phyloP scores from a whole-genome alignment of 2,329 filamentous ascomycete genomes.

The Epichloe brachyelytri region DNA sequence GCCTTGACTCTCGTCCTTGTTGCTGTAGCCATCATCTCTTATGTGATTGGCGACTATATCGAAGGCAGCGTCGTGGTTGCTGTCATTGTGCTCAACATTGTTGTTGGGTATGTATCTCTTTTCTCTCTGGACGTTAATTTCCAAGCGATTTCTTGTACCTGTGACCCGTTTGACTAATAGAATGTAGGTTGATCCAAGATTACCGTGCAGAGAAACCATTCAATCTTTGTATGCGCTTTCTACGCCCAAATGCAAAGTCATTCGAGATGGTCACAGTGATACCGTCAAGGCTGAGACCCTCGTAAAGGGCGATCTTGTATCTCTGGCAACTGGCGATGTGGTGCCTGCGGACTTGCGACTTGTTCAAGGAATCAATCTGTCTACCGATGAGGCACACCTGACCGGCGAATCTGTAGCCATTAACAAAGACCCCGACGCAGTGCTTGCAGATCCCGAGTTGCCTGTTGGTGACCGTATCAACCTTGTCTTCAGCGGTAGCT shows the following conservation, averaged over 20 bases:
- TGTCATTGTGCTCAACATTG: conserved; percentile 54
- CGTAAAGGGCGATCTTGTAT: conserved; percentile 54
- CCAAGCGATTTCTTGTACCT: neutral
- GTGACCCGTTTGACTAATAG: neutral
- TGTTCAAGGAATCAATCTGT: conserved; percentile 56
- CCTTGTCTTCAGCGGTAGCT: conserved; percentile 58
- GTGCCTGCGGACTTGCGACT: conserved; percentile 57
- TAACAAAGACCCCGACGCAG: conserved; percentile 46
- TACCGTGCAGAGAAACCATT: conserved; percentile 48
- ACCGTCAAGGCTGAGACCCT: conserved; percentile 42
- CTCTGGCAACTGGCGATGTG: conserved; percentile 51
- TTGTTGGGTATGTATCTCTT: conserved; percentile 40
- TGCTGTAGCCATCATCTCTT: conserved; percentile 59
- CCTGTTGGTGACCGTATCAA: conserved; percentile 58
- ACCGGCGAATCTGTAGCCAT: conserved; percentile 63
- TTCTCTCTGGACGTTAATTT: neutral
- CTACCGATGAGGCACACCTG: conserved; percentile 62
- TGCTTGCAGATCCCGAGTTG: conserved; percentile 39
- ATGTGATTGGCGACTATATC: conserved; percentile 51
- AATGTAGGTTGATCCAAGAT: conserved; percentile 41
- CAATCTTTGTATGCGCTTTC: conserved; percentile 46
- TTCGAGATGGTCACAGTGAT: conserved; percentile 38
- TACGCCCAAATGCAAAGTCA: conserved; percentile 45
- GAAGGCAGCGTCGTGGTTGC: conserved; percentile 51
- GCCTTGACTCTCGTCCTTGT: conserved; percentile 63